A percentile compares a stretch with the other conserved stretches of the same genome.
phyloP scores from a whole-genome alignment of 768 basidiomycete species.

The Mrakia blollopis region DNA sequence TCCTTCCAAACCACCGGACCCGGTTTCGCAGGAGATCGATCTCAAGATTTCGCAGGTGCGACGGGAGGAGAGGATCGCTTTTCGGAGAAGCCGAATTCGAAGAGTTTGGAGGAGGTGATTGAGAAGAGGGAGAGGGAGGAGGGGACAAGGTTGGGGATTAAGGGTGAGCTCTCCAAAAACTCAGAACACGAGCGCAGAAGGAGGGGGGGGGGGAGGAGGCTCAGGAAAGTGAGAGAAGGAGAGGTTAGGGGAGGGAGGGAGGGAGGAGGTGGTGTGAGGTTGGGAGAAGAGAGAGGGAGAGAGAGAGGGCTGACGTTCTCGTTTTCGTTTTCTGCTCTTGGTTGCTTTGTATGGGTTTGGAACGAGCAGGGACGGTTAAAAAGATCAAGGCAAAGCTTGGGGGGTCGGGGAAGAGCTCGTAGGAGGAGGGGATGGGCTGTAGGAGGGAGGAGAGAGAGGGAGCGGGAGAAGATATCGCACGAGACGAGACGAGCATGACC shows the following conservation, averaged over 20 bases:
- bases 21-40: slow-evolving; percentile 8
- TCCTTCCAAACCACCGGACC: slow-evolving; percentile 4
- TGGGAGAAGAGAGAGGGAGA: background rate
- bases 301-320: background rate
- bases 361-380: background rate
- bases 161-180: slow-evolving; percentile 19
- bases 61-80: slow-evolving; percentile 25
- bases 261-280: background rate
- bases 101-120: slow-evolving; percentile 7
- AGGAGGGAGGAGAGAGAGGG: too few relatives aligned
- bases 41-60: slow-evolving; percentile 22
- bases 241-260: background rate
- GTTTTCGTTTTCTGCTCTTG: background rate
- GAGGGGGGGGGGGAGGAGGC: too few relatives aligned
- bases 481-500: background rate
- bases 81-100: slow-evolving; percentile 19
- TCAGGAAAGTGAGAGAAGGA: too few relatives aligned
- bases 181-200: too few relatives aligned
- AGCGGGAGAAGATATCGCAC: background rate
- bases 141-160: background rate
- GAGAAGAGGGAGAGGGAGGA: background rate
- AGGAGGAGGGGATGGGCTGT: too few relatives aligned
- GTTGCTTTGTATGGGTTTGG: background rate
- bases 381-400: slow-evolving; percentile 10
- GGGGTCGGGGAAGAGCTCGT: background rate